Percentiles rank a stretch among this genome's conserved stretches.
phyloP scores from a whole-genome alignment of 2,329 filamentous ascomycete species.

The Monilinia laxa region DNA sequence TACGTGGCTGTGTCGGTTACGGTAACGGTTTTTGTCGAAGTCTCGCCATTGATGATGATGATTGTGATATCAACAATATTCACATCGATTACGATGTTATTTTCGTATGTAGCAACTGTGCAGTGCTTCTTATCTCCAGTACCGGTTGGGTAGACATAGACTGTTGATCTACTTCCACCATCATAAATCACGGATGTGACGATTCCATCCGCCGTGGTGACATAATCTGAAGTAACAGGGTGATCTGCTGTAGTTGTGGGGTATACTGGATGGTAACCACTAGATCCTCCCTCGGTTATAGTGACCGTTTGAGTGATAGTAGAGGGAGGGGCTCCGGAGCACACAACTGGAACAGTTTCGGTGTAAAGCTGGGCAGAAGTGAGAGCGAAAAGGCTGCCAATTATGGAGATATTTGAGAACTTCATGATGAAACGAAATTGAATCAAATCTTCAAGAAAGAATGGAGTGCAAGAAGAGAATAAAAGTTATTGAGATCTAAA shows the following conservation, averaged over 20 bases:
- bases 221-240: not conserved
- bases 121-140: conserved; percentile 22
- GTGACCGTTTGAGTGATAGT: conserved; percentile 13
- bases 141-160: conserved; percentile 31
- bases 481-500: not conserved
- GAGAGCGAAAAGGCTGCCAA: conserved; percentile 26
- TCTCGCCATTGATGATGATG: not conserved
- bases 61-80: conserved; percentile 20
- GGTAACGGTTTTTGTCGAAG: not conserved
- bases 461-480: not conserved
- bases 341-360: conserved; percentile 9
- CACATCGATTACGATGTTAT: conserved; percentile 23
- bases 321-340: not conserved
- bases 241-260: not conserved
- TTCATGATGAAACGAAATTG: conserved; percentile 30
- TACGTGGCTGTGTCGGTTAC: not conserved
- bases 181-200: conserved; percentile 10
- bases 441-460: not conserved
- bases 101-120: conserved; percentile 28
- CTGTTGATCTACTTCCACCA: conserved; percentile 19
- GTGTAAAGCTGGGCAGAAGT: conserved; percentile 25
- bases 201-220: not conserved
- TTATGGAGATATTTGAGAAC: conserved; percentile 29
- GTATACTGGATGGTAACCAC: not conserved
- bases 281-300: not conserved